Conservation (phyloP, 164 flowering plant genomes). For the Echeveria elegans region DNA sequence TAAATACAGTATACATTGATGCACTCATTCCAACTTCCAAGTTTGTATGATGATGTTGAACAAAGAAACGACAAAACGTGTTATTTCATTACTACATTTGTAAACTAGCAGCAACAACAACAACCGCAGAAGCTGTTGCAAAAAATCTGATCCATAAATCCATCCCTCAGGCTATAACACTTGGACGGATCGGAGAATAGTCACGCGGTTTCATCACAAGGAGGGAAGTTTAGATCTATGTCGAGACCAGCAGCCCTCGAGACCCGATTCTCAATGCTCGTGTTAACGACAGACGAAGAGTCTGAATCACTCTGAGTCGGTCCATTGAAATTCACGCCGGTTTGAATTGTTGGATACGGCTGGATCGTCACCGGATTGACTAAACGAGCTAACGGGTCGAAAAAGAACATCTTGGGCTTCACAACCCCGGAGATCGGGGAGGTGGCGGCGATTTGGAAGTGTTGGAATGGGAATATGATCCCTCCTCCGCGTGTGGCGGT, state of each 20-base stretch:
- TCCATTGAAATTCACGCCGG: slow-evolving; percentile 8
- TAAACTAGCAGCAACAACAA: no score
- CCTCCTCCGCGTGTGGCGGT: slow-evolving; percentile 10
- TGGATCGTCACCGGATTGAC: slow-evolving; percentile 11
- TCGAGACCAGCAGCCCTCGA: neutral
- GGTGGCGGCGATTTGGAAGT: no score
- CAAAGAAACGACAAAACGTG: no score
- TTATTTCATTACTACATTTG: no score
- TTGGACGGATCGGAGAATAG: neutral
- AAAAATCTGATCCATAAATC: neutral
- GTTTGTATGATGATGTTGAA: no score
- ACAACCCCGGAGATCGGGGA: neutral
- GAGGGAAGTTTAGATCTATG: slow-evolving; percentile 27
- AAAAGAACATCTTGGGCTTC: slow-evolving; percentile 13
- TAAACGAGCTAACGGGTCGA: slow-evolving; percentile 17
- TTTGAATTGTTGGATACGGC: no score
- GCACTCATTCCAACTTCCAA: no score
- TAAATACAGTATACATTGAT: no score
- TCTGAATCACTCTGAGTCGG: slow-evolving; percentile 31
- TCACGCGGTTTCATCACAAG: slow-evolving; percentile 15
- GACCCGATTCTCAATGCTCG: slow-evolving; percentile 10
- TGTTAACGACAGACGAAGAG: slow-evolving; percentile 31
- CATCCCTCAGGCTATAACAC: neutral
- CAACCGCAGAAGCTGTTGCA: no score
- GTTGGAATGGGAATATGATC: slow-evolving; percentile 20